Base-by-base conservation (phyloP, 257 asterid genomes). In the Cordia subcordata region DNA sequence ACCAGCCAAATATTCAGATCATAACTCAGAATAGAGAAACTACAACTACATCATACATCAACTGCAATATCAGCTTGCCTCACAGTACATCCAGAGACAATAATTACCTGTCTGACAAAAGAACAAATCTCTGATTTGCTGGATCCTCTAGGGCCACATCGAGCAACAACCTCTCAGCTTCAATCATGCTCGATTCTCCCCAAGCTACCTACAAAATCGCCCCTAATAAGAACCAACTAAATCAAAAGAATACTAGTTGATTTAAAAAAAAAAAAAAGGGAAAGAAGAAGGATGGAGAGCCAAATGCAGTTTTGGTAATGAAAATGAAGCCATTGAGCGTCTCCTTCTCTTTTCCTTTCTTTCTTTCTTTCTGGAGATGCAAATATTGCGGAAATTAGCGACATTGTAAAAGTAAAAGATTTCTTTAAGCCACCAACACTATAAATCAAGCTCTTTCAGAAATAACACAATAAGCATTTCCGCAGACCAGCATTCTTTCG, bases 111-210 rank as follows among this genome's bases (percentile, higher is more conserved):
- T 93, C 99, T 33, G 99, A 89, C 71, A 93, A 76, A 66, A 93
- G 97, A 71, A 93, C 74, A 53, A 93, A 93, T 89, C 96, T 89
- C 77, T 81, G 91, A 75, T 93, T 89, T 0, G 96, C 91, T 10
- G 95, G 96, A 79, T 89, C 92, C 64, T 79, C 74, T 64, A 93
- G 92, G 53, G 99, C 97, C 70, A 73, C 84, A 60, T 72, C 82
- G 72, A 93, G 77, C 64, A 93, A 73, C 71, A 93, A 68, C 77
- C 96, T 93, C 84, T 93, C 99, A 13, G 97, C 99, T 73, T 72
- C 83, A 75, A 93, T 89, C 99, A 93, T 93, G 79, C 88, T 89
- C 20, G 95, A 79, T 72, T 86, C 90, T 77, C 99, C 99, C 99
- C 99, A 93, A 17, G 76, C 88, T 78, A 93, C 99, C 99, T 93